Base-by-base conservation (phyloP, 495 filamentous ascomycete genomes). In the Penicillium bovifimosum region DNA sequence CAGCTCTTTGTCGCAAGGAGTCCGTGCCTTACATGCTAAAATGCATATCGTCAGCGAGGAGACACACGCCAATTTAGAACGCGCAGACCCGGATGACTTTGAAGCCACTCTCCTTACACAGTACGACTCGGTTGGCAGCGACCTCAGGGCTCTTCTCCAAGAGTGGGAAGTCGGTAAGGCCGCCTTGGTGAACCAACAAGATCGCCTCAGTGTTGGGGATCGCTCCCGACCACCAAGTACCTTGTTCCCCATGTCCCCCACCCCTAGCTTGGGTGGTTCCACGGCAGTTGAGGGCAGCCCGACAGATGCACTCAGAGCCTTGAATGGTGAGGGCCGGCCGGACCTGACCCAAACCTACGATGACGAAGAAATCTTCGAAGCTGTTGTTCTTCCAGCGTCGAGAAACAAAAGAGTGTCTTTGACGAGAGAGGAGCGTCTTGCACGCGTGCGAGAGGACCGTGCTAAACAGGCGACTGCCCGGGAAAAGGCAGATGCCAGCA, bases 41-140 rank as follows among this genome's bases (percentile, higher is more conserved):
- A 85, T 98, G 76, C 90, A 95, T 47, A 76, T 98, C 13, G 72
- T 96, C 39, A 85, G 91, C 31, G 93, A 98, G 69, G 90, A 96
- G 67, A 90, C 89, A 6, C 86, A 87, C 57, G 81, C 80, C 55
- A 80, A 81, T 44, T 72, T 95, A 16, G 85, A 90, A 58, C 82
- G 84, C 56, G 78, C 87, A 6, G 82, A 93, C 56, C 71, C 87
- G 3, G 79, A 80, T 16, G 72, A 74, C 17, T 77, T 95, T 31
- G 88, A 87, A 9, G 74, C 81, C 3, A 83, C 79, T 47, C 80
- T 97, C 24, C 84, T 95, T 70, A 69, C 84, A 26, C 93, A 96
- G 62, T 97, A 97, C 65, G 93, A 98, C 24, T 91, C 90, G 14
- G 92, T 98, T 55, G 93, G 93, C 6, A 76, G 81, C 39, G 93